These are phyloP conservation scores for Ocimum tenuiflorum DNA, from an alignment of 257 asterid genomes.

Conservation along the genomic window DNA sequence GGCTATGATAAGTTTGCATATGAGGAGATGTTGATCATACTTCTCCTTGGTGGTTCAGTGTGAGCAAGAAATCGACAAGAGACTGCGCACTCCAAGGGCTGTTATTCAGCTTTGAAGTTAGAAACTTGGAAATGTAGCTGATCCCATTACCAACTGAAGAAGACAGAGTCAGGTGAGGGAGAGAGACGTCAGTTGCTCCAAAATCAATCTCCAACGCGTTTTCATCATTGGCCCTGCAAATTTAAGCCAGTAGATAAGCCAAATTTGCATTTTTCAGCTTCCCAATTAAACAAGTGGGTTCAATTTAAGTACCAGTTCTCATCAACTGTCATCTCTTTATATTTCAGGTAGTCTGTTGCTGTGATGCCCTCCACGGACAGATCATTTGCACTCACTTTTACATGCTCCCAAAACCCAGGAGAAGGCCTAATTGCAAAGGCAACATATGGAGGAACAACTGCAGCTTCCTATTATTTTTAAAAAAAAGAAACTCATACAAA, in stretches of 20 bases:
- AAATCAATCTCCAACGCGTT: slow-evolving; percentile 79
- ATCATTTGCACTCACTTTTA: slow-evolving; percentile 68
- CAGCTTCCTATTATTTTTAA: slow-evolving; percentile 62
- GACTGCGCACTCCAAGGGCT: slow-evolving; percentile 42
- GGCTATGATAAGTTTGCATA: background rate
- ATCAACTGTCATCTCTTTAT: slow-evolving; percentile 64
- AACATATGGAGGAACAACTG: slow-evolving; percentile 77
- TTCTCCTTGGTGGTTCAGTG: slow-evolving; percentile 68
- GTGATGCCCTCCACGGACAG: slow-evolving; percentile 79
- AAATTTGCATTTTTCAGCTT: background rate
- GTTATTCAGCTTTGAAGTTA: slow-evolving; percentile 51
- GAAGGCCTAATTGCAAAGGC: slow-evolving; percentile 75
- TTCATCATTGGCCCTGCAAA: slow-evolving; percentile 83
- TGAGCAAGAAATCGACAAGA: slow-evolving; percentile 67
- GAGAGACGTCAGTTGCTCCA: slow-evolving; percentile 68
- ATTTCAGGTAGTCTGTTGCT: slow-evolving; percentile 66
- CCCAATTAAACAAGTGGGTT: background rate
- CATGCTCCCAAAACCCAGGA: slow-evolving; percentile 91
- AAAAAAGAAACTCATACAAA: background rate
- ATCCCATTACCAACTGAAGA: slow-evolving; percentile 83
- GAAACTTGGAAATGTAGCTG: slow-evolving; percentile 58
- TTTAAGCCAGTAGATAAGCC: background rate
- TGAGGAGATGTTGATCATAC: slow-evolving; percentile 34
- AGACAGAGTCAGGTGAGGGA: slow-evolving; percentile 58
- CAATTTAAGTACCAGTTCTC: slow-evolving; percentile 49